Conservation (phyloP, 306 rosid genomes). For the Gynostemma pentaphyllum region DNA sequence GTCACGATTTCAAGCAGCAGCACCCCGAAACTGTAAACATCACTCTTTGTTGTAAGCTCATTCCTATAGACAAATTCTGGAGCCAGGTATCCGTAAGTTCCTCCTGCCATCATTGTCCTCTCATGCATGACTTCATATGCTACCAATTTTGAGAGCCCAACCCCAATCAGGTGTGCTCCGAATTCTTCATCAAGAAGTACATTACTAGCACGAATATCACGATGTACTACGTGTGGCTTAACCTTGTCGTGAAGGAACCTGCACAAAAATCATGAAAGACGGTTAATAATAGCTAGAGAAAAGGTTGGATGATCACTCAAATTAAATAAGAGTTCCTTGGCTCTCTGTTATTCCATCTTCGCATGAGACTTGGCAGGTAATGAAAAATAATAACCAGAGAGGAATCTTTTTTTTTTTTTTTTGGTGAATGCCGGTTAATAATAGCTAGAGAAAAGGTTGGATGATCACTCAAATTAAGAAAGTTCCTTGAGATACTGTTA, state of each 20-base stretch:
- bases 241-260: constrained; percentile 98
- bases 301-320: not conserved
- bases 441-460: not conserved
- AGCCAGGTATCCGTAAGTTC: constrained; percentile 92
- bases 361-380: no score
- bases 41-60: constrained; percentile 92
- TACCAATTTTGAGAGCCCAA: constrained; percentile 85
- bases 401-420: no score
- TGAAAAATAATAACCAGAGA: no score
- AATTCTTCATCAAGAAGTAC: constrained; percentile 94
- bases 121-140: constrained; percentile 92
- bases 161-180: constrained; percentile 93
- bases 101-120: constrained; percentile 96
- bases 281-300: not conserved
- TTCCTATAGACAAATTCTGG: constrained; percentile 90
- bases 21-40: constrained; percentile 90
- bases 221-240: constrained; percentile 94
- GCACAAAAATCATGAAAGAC: constrained; percentile 6
- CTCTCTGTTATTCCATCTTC: no score
- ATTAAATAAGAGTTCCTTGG: not conserved
- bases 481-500: not conserved
- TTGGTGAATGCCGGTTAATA: not conserved
- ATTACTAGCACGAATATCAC: constrained; percentile 86
- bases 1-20: constrained; percentile 82
- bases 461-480: not conserved